Base-by-base conservation (phyloP, 805 yeast species). In the Jamesozyma rosinii region DNA sequence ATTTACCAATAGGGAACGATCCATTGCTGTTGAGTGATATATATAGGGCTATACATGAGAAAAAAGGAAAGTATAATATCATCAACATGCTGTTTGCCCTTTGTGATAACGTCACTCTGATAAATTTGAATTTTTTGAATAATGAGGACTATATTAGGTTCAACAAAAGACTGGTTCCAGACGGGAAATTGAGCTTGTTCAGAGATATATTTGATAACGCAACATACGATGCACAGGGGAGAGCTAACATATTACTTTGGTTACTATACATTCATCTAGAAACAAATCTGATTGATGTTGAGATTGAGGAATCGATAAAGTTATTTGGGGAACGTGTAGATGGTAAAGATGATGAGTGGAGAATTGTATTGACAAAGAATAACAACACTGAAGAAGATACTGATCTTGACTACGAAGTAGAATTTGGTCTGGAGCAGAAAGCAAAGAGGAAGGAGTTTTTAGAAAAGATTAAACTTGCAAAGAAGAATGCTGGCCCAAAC, bases 171-270 rank as follows among this genome's bases (percentile, higher is more conserved):
- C 40, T 63, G 3, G 61, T 38, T 20, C 22, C 42, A 14, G 40
- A 64, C 2, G 37, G 20, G 20, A 18, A 34, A 19, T 10, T 19
- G 19, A 19, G 20, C 13, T 9, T 19, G 4, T 34, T 34, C 8
- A 34, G 19, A 19, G 40, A 55, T 51, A 72, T 89, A 34, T 79
- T 90, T 61, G 72, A 85, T 61, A 75, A 78, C 49, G 63, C 78
- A 1, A 65, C 69, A 3, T 72, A 77, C 34, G 74, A 79, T 43
- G 84, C 95, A 3, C 59, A 58, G 21, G 78, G 77, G 44, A 73
- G 95, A 47, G 86, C 86, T 1, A 65, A 72, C 42, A 70, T 92
- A 32, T 79, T 90, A 49, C 61, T 90, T 46, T 90, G 97, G 97
- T 65, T 90, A 31, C 55, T 86, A 35, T 89, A 86, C 66, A 74